phyloP scores from a whole-genome alignment of 2,329 filamentous ascomycete species.

The Diaporthe vexans region DNA sequence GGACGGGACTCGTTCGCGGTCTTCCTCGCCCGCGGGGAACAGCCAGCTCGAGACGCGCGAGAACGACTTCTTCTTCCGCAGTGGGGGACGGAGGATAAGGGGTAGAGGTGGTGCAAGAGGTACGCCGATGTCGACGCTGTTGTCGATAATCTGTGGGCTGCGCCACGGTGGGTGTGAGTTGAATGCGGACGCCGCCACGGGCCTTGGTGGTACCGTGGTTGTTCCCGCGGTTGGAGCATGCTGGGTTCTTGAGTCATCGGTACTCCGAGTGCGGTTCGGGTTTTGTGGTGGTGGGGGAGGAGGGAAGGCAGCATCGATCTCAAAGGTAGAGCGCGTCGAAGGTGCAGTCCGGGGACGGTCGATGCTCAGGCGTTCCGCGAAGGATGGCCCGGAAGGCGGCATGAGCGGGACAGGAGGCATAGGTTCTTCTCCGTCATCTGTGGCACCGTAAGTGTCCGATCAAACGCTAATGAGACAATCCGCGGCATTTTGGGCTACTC shows the following conservation, averaged over 20 bases:
- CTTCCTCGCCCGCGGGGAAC: slow-evolving; percentile 56
- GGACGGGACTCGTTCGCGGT: slow-evolving; percentile 4
- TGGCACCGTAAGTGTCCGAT: slow-evolving; percentile 2
- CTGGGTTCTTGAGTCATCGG: slow-evolving; percentile 33
- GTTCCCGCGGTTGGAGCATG: slow-evolving; percentile 12
- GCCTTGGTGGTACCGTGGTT: slow-evolving; percentile 43
- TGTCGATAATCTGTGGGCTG: slow-evolving; percentile 38
- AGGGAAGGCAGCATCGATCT: slow-evolving; percentile 35
- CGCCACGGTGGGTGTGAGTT: slow-evolving; percentile 44
- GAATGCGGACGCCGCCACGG: slow-evolving; percentile 49
- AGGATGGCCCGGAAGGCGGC: slow-evolving; percentile 69
- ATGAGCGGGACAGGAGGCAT: slow-evolving; percentile 71
- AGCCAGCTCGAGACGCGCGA: slow-evolving; percentile 73
- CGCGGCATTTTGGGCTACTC: slow-evolving; percentile 40
- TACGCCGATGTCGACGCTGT: slow-evolving; percentile 50
- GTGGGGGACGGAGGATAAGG: slow-evolving; percentile 69
- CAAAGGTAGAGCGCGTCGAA: slow-evolving; percentile 38
- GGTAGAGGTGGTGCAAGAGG: slow-evolving; percentile 69
- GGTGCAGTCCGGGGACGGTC: slow-evolving; percentile 58
- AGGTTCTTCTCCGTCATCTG: slow-evolving; percentile 62
- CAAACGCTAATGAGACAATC: neutral
- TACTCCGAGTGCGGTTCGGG: slow-evolving; percentile 31
- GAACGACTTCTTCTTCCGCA: slow-evolving; percentile 78
- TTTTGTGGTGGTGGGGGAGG: slow-evolving; percentile 39
- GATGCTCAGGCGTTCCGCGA: slow-evolving; percentile 67